phyloP scores from a whole-genome alignment of 2,329 filamentous ascomycete genomes.

The Pseudogymnoascus sp. region DNA sequence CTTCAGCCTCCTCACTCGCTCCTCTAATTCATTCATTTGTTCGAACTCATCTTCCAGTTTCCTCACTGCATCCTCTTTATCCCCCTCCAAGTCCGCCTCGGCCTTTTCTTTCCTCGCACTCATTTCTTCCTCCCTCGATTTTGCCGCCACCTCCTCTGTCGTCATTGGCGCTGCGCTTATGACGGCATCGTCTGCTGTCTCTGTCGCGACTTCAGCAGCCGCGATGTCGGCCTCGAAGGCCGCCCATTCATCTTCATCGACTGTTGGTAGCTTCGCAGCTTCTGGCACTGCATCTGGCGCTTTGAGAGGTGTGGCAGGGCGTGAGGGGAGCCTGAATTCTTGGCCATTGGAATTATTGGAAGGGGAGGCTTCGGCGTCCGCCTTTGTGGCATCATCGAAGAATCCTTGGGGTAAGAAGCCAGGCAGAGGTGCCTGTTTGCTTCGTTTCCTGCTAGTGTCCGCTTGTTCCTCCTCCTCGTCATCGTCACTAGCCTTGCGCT shows the following conservation, averaged over 20 bases:
- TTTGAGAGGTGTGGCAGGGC: slow-evolving; percentile 49
- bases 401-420: slow-evolving; percentile 28
- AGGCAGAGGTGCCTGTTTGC: slow-evolving; percentile 26
- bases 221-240: slow-evolving; percentile 80
- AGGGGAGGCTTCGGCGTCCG: slow-evolving; percentile 34
- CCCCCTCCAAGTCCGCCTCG: slow-evolving; percentile 51
- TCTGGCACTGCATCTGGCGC: slow-evolving; percentile 34
- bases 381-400: slow-evolving; percentile 22
- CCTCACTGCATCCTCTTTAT: slow-evolving; percentile 66
- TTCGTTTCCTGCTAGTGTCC: slow-evolving; percentile 36
- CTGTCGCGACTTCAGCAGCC: slow-evolving; percentile 29
- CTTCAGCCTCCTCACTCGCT: slow-evolving; percentile 58
- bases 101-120: slow-evolving; percentile 38
- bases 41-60: slow-evolving; percentile 71
- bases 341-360: slow-evolving; percentile 33
- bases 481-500: slow-evolving; percentile 38
- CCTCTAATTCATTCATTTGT: slow-evolving; percentile 73
- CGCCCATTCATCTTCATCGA: slow-evolving; percentile 77
- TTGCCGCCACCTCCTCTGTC: slow-evolving; percentile 51
- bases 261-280: slow-evolving; percentile 21
- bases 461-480: slow-evolving; percentile 30
- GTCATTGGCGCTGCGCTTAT: slow-evolving; percentile 63
- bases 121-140: slow-evolving; percentile 42
- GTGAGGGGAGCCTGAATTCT: slow-evolving; percentile 55
- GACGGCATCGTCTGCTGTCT: slow-evolving; percentile 38